phyloP scores from a whole-genome alignment of 805 yeast genomes.

The Yarrowia sp. region DNA sequence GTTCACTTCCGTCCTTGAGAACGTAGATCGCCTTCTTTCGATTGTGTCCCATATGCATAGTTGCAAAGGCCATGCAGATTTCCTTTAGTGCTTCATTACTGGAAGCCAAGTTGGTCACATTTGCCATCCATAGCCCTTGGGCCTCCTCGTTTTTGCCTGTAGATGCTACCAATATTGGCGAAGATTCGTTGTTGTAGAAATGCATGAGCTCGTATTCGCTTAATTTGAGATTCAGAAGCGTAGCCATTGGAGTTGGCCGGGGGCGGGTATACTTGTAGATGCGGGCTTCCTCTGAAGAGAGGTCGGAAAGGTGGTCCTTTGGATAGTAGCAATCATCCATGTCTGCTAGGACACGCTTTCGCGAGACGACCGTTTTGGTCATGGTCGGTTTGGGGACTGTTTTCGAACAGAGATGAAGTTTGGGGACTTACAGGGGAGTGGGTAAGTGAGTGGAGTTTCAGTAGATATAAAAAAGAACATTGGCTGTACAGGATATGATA shows the following conservation, averaged over 20 bases:
- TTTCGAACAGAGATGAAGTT: no score
- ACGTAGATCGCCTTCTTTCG: not conserved
- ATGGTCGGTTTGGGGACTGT: no score
- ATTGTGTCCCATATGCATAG: constrained; percentile 9
- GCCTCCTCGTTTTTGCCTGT: not conserved
- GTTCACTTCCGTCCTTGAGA: not conserved
- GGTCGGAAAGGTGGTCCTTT: not conserved
- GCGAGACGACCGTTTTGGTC: not conserved
- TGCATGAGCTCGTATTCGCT: not conserved
- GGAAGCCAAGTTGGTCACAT: not conserved
- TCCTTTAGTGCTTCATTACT: not conserved
- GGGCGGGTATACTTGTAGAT: not conserved
- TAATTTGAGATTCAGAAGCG: not conserved
- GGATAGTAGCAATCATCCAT: not conserved
- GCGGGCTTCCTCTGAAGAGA: not conserved
- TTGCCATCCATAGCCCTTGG: constrained; percentile 3
- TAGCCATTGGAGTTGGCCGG: not conserved
- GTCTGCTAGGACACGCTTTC: not conserved
- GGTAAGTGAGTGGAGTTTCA: no score
- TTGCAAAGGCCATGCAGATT: not conserved
- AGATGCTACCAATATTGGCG: not conserved
- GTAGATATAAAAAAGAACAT: not conserved
- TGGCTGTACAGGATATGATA: not conserved
- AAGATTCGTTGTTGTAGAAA: not conserved
- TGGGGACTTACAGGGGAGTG: no score